Percentiles rank a stretch among this genome's conserved stretches.
phyloP scores from a whole-genome alignment of 352 stramenopile species.

The Phytophthora sojae region DNA sequence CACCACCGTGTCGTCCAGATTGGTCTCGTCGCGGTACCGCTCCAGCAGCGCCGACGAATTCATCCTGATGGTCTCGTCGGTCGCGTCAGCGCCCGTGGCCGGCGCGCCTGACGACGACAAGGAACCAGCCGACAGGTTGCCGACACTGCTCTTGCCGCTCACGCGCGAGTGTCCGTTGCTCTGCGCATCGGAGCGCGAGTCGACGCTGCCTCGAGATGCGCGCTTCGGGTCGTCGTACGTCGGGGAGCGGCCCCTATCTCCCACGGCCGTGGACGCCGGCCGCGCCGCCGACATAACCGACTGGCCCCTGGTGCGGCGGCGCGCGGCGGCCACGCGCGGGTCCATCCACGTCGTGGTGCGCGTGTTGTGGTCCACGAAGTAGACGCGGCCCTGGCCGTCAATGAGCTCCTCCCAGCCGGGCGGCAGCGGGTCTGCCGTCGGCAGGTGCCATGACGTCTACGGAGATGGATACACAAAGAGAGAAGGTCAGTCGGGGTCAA shows the following conservation, averaged over 20 bases:
- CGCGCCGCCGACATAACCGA: slow-evolving; percentile 22
- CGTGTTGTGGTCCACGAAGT: slow-evolving; percentile 87
- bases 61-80: slow-evolving; percentile 31
- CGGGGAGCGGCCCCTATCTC: slow-evolving; percentile 11
- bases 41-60: slow-evolving; percentile 41
- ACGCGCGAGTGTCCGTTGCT: slow-evolving; percentile 18
- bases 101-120: slow-evolving; percentile 18
- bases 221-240: slow-evolving; percentile 33
- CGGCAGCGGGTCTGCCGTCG: slow-evolving; percentile 71
- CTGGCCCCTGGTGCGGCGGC: slow-evolving; percentile 27
- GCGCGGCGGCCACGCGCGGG: slow-evolving; percentile 54
- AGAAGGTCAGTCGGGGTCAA: slow-evolving; percentile 6
- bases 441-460: slow-evolving; percentile 85
- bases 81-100: neutral
- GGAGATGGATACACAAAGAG: neutral
- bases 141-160: slow-evolving; percentile 32
- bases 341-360: slow-evolving; percentile 84
- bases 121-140: slow-evolving; percentile 27
- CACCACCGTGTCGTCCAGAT: slow-evolving; percentile 32
- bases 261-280: slow-evolving; percentile 1
- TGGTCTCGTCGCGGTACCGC: slow-evolving; percentile 38
- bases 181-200: slow-evolving; percentile 24
- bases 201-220: slow-evolving; percentile 14
- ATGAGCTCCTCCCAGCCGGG: slow-evolving; percentile 84
- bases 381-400: slow-evolving; percentile 75